Evolutionary conservation across 192 early-diverging fungal species (phyloP).

Genomic region (Nowakowskiella sp.): DNA sequence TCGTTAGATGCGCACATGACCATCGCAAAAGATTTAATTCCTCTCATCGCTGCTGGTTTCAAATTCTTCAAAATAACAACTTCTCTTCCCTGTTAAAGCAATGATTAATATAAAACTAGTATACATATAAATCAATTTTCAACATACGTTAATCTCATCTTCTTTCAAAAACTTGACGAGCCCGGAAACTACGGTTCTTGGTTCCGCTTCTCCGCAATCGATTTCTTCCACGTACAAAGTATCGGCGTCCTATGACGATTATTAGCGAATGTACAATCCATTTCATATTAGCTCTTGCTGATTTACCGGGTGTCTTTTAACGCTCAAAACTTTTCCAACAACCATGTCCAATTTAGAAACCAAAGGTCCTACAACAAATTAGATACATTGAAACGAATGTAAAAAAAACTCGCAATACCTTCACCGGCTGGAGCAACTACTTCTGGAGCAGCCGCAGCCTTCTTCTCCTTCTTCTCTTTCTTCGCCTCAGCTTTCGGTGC

Average conservation of each 20-base stretch:
- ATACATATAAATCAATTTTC: conserved; percentile 18
- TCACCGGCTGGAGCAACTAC: no score
- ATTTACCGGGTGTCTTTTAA: conserved; percentile 77
- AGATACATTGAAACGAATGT: no score
- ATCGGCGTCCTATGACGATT: conserved; percentile 78
- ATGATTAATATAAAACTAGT: no score
- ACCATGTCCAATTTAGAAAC: conserved; percentile 92
- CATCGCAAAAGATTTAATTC: conserved; percentile 87
- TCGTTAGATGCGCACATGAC: conserved; percentile 74
- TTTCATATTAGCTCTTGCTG: not conserved
- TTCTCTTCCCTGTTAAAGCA: no score
- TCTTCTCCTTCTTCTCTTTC: conserved; percentile 25
- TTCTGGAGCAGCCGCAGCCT: conserved; percentile 12
- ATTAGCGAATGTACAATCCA: not conserved
- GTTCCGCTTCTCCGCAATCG: conserved; percentile 71
- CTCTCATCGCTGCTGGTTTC: conserved; percentile 84
- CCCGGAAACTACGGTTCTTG: conserved; percentile 82
- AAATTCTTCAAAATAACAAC: conserved; percentile 74
- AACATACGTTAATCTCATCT: conserved; percentile 58
- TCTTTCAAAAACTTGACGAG: conserved; percentile 80
- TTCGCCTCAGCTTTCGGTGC: conserved; percentile 28
- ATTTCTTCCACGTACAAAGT: conserved; percentile 86
- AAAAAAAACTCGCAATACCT: no score
- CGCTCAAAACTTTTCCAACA: conserved; percentile 73
- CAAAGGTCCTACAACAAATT: no score